Evolutionary conservation across 148 eudicot genomes (phyloP), one percentile per base, ranked within the genome.

Genomic region (Persicaria maculosa): DNA sequence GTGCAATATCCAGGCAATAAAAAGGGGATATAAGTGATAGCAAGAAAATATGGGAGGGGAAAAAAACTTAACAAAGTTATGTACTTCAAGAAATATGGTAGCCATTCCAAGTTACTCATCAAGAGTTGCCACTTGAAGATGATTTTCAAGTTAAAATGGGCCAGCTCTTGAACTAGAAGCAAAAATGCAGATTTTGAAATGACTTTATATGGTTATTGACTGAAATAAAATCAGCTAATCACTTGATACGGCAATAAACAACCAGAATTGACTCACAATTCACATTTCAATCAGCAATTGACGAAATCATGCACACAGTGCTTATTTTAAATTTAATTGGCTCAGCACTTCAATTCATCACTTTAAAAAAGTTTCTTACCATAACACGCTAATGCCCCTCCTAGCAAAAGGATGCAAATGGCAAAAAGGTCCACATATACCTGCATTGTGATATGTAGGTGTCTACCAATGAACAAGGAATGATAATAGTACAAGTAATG

Each of bases 321-420:
- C 10, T 14, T 25, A 22, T 61, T 14, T 12, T 25, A 62, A 12
- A 25, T 11, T 62, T 7, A 65, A 43, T 12, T 14, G 47, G 17
- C 46, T 65, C 46, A 40, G 47, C 46, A 65, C 9, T 65, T 65
- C 52, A 48, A 12, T 48, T 48, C 36, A 68, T 9, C 19, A 61
- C 22, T 22, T 12, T 10, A 10, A 75, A 76, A 47, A 22, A 76
- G 77, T 19, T 72, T 74, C 97, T 87, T 77, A 93, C 98, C 98
- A 64, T 93, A 93, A 79, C 91, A 82, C 47, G 95, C 97, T 79
- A 93, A 85, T 80, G 97, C 98, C 75, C 88, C 93, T 78, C 94
- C 98, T 77, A 93, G 72, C 71, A 87, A 80, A 79, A 93, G 86
- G 76, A 83, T 76, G 54, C 79, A 87, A 46, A 88, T 19, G 44